phyloP scores from a whole-genome alignment of 2,329 filamentous ascomycete genomes.

The Hymenoscyphus infarciens region DNA sequence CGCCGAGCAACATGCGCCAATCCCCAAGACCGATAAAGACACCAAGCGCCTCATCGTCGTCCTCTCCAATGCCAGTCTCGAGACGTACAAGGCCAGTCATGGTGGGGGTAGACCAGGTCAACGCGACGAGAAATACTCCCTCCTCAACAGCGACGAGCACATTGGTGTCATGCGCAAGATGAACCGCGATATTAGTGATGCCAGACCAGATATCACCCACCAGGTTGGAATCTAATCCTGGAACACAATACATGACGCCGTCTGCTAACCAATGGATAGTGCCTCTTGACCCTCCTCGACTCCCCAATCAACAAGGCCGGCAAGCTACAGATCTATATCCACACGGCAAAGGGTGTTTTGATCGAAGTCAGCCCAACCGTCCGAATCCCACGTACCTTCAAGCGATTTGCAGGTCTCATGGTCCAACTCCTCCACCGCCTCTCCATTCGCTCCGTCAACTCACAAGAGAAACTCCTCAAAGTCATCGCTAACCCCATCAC shows the following conservation, averaged over 20 bases:
- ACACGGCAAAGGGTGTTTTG: slow-evolving; percentile 93
- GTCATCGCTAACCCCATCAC: slow-evolving; percentile 98
- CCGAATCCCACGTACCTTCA: slow-evolving; percentile 96
- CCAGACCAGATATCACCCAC: slow-evolving; percentile 95
- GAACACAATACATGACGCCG: slow-evolving; percentile 17
- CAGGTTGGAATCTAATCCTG: slow-evolving; percentile 65
- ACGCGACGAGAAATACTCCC: slow-evolving; percentile 86
- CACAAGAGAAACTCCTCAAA: slow-evolving; percentile 93
- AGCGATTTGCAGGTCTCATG: slow-evolving; percentile 98
- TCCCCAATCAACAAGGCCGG: slow-evolving; percentile 99
- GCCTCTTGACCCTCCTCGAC: slow-evolving; percentile 91
- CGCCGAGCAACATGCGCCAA: slow-evolving; percentile 85
- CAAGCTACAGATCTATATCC: slow-evolving; percentile 96
- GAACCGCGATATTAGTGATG: slow-evolving; percentile 97
- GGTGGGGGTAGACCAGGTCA: slow-evolving; percentile 60
- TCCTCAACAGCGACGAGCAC: slow-evolving; percentile 98
- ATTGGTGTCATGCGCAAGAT: slow-evolving; percentile 99
- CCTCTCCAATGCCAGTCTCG: slow-evolving; percentile 92
- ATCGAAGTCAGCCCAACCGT: slow-evolving; percentile 99
- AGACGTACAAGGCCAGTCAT: slow-evolving; percentile 91
- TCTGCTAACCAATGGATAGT: slow-evolving; percentile 53
- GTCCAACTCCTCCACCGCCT: slow-evolving; percentile 94
- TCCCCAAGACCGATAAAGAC: slow-evolving; percentile 82
- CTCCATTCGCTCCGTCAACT: slow-evolving; percentile 93
- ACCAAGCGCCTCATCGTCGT: slow-evolving; percentile 91